Base-by-base conservation (phyloP, 768 basidiomycete species). In the Scleroderma bovista region DNA sequence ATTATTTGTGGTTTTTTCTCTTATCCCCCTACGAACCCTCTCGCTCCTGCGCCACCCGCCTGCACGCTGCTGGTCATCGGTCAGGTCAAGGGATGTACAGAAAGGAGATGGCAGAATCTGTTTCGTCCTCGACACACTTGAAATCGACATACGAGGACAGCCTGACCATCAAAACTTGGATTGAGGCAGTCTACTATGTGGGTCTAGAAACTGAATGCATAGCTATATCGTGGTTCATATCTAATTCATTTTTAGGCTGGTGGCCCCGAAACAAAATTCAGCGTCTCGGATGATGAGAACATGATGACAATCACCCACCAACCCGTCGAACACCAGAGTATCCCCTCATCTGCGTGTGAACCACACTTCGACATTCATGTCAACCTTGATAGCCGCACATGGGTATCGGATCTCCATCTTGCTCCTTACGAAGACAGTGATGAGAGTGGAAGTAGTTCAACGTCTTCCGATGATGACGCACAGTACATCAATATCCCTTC, bases 401-500 rank as follows among this genome's bases (percentile, higher is more conserved):
- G 65, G 60, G 53, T 55, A 23, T 56, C 63, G 29, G 54, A 53
- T 17, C 36, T 49, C 56, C 2, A 12, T 34, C 22, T 48, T 54
- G 24, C 50, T 48, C n/a, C 60, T 40, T 48, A 53, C 17, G 55
- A 57, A 22, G 55, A 57, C 31, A 58, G 57, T 15, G 66, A 60
- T 20, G 60, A 58, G 24, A 57, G 51, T 49, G 44, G 2, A 31
- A 57, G 59, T 7, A 57, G 47, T 3, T 60, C 57, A 9, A 51
- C 55, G 17, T 33, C 47, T 15, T 58, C 66, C 33, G 59, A 59
- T 22, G 63, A 65, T 24, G 59, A 63, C 40, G 66, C 62, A 3
- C 75, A 76, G 54, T 70, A 71, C 40, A 59, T 75, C 44, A 64
- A 60, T 45, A 73, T 76, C 42, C 64, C 68, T 11, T 60, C 55